Base-by-base conservation (phyloP, 148 eudicot genomes). In the Rhododendron simsii region DNA sequence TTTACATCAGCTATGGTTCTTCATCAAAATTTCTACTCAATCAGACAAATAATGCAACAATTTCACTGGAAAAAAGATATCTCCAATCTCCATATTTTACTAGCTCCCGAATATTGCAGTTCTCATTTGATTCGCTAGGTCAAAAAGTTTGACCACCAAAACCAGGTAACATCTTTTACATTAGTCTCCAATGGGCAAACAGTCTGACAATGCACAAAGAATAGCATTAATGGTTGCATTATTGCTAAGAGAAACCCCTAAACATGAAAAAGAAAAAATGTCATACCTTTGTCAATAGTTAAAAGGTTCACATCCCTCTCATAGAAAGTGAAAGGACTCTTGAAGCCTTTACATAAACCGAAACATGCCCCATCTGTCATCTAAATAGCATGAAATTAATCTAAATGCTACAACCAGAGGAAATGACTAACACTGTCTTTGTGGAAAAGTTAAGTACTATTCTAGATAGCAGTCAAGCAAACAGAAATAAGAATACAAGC, bases 221-320 rank as follows among this genome's bases (percentile, higher is more conserved):
- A 76, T 23, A 76, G 13, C 80, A 41, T 78, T 44, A 11, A 45
- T 44, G 81, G 33, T 45, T 78, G 81, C 26, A 44, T 23, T 44
- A 10, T 23, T 47, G 63, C 78, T 44, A 48, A 50, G 47, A 84
- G 80, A 73, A 73, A 45, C 48, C 11, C 81, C 12, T 44, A 78
- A 47, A 78, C 80, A 41, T 28, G 13, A 71, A 15, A 41, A 83
- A 9, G 33, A 20, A 57, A 89, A 85, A 50, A 21, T 12, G 13
- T 41, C 88, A 57, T 89, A 95, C 99, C 98, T 87, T 85, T 88
- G 79, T 91, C 90, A 85, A 96, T 93, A 84, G 50, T 81, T 78
- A 74, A 85, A 89, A 95, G 86, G 86, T 95, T 91, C 73, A 88
- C 87, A 78, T 93, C 91, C 87, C 83, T 85, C 89, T 85, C 94